These are phyloP conservation scores for Chaetomium strumarium DNA, from an alignment of 2,329 filamentous ascomycete genomes.

Conservation along the genomic window DNA sequence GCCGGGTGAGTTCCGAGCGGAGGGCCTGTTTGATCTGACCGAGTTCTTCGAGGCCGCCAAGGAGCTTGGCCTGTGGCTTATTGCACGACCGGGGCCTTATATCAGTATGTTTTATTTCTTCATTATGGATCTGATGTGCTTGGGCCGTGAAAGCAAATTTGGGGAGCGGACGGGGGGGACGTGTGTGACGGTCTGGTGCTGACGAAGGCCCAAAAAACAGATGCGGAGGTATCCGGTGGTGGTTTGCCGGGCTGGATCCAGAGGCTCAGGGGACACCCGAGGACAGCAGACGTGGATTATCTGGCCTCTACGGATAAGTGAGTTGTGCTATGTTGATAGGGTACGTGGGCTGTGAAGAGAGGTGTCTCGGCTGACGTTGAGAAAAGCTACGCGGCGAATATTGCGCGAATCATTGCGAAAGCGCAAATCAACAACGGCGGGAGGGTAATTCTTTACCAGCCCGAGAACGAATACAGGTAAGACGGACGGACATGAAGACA, in stretches of 20 bases:
- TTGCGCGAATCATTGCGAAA: constrained; percentile 62
- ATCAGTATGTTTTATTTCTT: constrained; percentile 13
- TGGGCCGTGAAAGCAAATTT: too few relatives aligned
- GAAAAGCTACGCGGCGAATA: constrained; percentile 51
- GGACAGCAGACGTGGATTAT: constrained; percentile 57
- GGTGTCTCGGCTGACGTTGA: not conserved
- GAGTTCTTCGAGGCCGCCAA: constrained; percentile 72
- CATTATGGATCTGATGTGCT: too few relatives aligned
- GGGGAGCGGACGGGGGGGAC: not conserved
- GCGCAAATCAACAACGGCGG: constrained; percentile 79
- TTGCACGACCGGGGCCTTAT: constrained; percentile 42
- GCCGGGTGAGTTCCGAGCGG: constrained; percentile 60
- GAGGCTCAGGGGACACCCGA: constrained; percentile 56
- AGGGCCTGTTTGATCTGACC: constrained; percentile 66
- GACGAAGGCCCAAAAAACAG: constrained; percentile 2
- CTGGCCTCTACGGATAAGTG: constrained; percentile 62
- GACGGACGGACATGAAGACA: not conserved
- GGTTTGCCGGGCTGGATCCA: constrained; percentile 79
- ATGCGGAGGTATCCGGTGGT: constrained; percentile 69
- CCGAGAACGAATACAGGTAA: constrained; percentile 70
- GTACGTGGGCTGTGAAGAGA: not conserved
- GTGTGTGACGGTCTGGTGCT: not conserved
- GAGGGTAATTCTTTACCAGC: constrained; percentile 71
- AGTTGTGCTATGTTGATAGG: constrained; percentile 16
- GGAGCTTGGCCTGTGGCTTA: constrained; percentile 68